Base-by-base conservation (phyloP, 2,329 filamentous ascomycete genomes). In the Penicillium sp. region DNA sequence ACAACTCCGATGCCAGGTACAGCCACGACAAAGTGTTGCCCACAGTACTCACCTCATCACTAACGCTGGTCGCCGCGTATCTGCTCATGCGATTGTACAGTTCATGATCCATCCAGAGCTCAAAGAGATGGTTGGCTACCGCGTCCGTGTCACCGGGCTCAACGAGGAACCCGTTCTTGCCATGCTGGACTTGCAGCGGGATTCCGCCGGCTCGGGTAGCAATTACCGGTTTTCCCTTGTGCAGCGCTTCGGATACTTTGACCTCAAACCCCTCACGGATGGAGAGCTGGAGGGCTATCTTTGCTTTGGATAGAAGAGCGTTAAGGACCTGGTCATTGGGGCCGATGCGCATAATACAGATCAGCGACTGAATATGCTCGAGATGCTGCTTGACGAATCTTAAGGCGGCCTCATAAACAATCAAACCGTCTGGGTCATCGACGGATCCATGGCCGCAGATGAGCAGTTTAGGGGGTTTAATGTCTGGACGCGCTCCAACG, bases 321-420 rank as follows among this genome's bases (percentile, higher is more conserved):
- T 92, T 92, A 67, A 92, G 85, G n/a, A 91, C 81, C 73, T 92
- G 90, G 67, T 93, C 90, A 20, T 87, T 89, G 42, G 90, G 88
- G 0, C 88, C 86, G 0, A 93, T 81, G n/a, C 89, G 87, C 84
- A 92, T 90, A 68, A 92, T 83, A 64, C 89, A 86, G 66, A 91
- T 85, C 22, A 63, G 88, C 78, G 54, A 88, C 79, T 0, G 83
- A 3, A 42, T 45, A 45, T 45, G 42, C 42, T 45, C 20, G 20
- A 79, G 65, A 89, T 90, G 54, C 83, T 71, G 1, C 65, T 89
- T 83, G 38, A 92, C 81, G 65, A 86, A 80, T 12, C 79, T 75
- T 76, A 90, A 84, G 8, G 88, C 88, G 66, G 89, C 77, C 65
- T 91, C 87, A 70, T 51, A 51, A 12, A 51, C 34, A 5, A 51